A percentile compares a stretch with the other conserved stretches of the same genome.
phyloP scores from a whole-genome alignment of 305 asterid species.

The Fraxinus nigra region DNA sequence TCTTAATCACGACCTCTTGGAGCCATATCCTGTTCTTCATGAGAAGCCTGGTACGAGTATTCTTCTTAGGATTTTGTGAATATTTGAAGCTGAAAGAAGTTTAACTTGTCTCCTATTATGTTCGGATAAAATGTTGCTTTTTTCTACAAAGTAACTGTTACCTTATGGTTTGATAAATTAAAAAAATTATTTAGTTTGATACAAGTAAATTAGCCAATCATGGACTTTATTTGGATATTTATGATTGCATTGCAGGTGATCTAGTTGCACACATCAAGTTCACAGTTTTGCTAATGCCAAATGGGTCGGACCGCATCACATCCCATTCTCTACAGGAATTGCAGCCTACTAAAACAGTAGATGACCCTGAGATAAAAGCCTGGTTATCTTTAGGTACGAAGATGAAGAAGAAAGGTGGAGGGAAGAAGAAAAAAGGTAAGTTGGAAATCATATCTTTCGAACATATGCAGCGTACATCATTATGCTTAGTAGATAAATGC shows the following conservation, averaged over 20 bases:
- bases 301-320: constrained; percentile 87
- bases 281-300: constrained; percentile 93
- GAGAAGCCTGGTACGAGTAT: constrained; percentile 78
- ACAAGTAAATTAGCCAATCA: not conserved
- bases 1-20: constrained; percentile 84
- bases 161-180: not conserved
- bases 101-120: not conserved
- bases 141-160: not conserved
- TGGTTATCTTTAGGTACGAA: constrained; percentile 63
- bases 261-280: constrained; percentile 89
- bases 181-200: too few relatives aligned
- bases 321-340: constrained; percentile 82
- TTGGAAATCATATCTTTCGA: not conserved
- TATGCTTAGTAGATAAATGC: not conserved
- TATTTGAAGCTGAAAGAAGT: not conserved
- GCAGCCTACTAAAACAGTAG: constrained; percentile 65
- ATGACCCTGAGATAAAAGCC: constrained; percentile 87
- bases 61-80: not conserved
- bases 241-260: constrained; percentile 58
- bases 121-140: not conserved
- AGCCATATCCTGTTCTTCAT: constrained; percentile 94
- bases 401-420: not conserved
- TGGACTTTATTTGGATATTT: not conserved
- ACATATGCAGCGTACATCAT: not conserved
- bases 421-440: not conserved